phyloP scores from a whole-genome alignment of 148 eudicot genomes.

The Rhododendron ferrugineum region DNA sequence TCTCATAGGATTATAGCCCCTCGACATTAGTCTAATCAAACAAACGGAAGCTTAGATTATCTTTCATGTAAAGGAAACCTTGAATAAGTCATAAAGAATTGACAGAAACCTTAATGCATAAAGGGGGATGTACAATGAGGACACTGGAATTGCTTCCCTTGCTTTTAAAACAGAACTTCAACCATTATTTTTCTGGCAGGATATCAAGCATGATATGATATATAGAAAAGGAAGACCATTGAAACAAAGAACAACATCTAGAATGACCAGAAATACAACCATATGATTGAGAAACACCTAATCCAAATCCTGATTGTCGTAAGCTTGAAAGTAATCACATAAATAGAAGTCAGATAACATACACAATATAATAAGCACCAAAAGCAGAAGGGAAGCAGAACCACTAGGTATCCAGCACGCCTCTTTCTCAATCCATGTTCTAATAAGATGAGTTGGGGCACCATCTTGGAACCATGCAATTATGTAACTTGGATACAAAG shows the following conservation, averaged over 20 bases:
- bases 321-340: background rate
- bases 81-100: background rate
- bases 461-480: background rate
- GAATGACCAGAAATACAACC: background rate
- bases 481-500: background rate
- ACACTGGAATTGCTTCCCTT: background rate
- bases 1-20: background rate
- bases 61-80: background rate
- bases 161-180: background rate
- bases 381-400: background rate
- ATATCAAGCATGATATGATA: background rate
- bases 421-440: background rate
- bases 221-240: background rate
- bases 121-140: background rate
- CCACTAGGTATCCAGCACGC: background rate
- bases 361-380: background rate
- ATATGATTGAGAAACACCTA: background rate
- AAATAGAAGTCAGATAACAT: background rate
- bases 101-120: background rate
- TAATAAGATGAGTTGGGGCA: conserved; percentile 3
- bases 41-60: background rate
- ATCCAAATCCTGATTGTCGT: background rate
- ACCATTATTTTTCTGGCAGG: background rate
- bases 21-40: background rate
- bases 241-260: background rate